Evolutionary conservation across 441 rosid genomes (phyloP).

Genomic region (Dalechampia spathulata): DNA sequence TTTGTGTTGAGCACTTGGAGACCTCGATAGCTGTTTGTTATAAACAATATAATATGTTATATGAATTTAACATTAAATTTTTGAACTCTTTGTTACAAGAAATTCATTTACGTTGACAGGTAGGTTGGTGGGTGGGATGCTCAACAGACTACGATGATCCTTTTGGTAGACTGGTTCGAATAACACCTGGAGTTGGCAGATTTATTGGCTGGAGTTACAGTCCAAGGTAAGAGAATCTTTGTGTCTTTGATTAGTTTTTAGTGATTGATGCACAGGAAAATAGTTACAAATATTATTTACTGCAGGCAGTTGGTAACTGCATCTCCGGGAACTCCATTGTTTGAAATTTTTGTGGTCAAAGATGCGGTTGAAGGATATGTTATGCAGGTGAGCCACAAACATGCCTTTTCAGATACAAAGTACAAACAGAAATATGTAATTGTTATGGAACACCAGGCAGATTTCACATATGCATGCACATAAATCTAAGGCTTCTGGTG

Average conservation of each 20-base stretch:
- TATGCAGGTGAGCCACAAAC: slow-evolving; percentile 58
- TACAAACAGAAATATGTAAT: neutral
- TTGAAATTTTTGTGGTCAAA: slow-evolving; percentile 86
- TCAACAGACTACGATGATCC: slow-evolving; percentile 75
- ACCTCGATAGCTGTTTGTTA: neutral
- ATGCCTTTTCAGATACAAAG: neutral
- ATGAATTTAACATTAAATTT: neutral
- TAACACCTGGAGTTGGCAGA: slow-evolving; percentile 85
- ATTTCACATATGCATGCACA: neutral
- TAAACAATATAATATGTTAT: neutral
- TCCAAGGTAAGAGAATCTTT: slow-evolving; percentile 50
- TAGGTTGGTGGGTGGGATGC: slow-evolving; percentile 98
- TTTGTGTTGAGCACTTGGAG: neutral
- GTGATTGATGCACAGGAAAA: slow-evolving; percentile 1
- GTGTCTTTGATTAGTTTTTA: slow-evolving; percentile 9
- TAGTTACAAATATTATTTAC: slow-evolving; percentile 20
- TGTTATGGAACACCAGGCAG: neutral
- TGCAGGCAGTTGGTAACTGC: slow-evolving; percentile 77
- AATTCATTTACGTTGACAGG: slow-evolving; percentile 35
- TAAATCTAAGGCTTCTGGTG: neutral
- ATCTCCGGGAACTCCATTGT: slow-evolving; percentile 79
- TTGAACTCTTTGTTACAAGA: neutral
- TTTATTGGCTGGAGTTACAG: slow-evolving; percentile 83
- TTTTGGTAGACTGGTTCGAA: slow-evolving; percentile 71
- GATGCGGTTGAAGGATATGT: slow-evolving; percentile 52